These are phyloP conservation scores for Nannizziopsis barbatae DNA, from an alignment of 2,329 filamentous ascomycete genomes.

Conservation along the genomic window DNA sequence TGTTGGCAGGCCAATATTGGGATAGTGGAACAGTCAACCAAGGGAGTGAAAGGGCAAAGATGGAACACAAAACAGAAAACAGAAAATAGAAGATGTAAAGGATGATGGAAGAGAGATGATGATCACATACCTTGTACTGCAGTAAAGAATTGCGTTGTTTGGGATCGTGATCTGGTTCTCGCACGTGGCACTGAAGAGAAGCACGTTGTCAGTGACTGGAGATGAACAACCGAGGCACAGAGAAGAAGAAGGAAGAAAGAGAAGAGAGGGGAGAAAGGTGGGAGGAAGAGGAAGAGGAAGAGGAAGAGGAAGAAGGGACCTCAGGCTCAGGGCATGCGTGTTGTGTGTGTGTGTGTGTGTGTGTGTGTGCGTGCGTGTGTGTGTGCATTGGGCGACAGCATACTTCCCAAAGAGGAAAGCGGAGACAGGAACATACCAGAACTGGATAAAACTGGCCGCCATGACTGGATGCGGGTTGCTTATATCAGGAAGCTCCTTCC, in stretches of 20 bases:
- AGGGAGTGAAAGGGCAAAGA: no score
- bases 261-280: not conserved
- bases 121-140: constrained; percentile 48
- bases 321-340: no score
- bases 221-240: not conserved
- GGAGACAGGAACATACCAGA: constrained; percentile 10
- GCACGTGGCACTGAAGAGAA: constrained; percentile 45
- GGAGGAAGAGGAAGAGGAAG: no score
- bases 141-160: constrained; percentile 50
- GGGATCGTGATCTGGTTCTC: constrained; percentile 55
- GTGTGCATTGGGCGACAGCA: not conserved
- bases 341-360: no score
- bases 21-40: no score
- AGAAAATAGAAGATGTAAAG: not conserved
- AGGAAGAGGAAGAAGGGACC: no score
- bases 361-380: no score
- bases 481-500: not conserved
- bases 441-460: constrained; percentile 14
- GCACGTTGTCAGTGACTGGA: not conserved
- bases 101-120: constrained; percentile 11
- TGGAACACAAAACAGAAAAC: no score
- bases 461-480: not conserved
- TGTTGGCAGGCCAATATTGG: no score
- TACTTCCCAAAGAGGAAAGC: constrained; percentile 1
- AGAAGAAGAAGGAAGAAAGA: not conserved